Evolutionary conservation across 2,329 filamentous ascomycete genomes (phyloP).

Genomic region (Penicillium olsonii): DNA sequence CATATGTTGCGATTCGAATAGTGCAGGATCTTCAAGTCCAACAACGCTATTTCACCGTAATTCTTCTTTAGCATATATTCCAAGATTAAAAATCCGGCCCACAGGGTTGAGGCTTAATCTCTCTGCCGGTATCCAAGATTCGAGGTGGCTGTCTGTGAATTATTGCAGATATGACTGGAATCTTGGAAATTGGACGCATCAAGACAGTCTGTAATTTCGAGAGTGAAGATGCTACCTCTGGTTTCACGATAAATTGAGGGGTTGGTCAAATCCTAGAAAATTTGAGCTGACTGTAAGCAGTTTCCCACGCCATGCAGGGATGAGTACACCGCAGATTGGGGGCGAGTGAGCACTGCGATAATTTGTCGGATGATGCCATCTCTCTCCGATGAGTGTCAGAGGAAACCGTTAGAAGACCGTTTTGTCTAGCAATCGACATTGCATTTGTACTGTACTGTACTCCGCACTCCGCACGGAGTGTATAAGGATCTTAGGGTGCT

Average conservation of each 20-base stretch:
- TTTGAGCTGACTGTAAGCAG: not conserved
- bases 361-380: not conserved
- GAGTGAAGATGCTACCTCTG: not conserved
- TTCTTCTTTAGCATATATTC: not conserved
- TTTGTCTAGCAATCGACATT: too few relatives aligned
- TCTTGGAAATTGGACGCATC: not conserved
- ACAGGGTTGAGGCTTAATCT: not conserved
- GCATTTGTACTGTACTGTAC: too few relatives aligned
- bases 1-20: not conserved
- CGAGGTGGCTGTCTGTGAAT: not conserved
- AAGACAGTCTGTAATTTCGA: not conserved
- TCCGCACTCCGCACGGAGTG: too few relatives aligned
- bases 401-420: too few relatives aligned
- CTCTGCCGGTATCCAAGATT: not conserved
- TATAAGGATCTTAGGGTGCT: too few relatives aligned
- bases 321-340: not conserved
- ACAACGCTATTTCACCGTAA: not conserved
- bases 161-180: not conserved
- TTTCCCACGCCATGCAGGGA: not conserved
- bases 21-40: not conserved
- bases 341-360: not conserved
- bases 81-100: not conserved
- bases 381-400: too few relatives aligned
- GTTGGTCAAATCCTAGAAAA: too few relatives aligned
- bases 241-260: not conserved